phyloP scores from a whole-genome alignment of 257 asterid genomes.

The Knoxia roxburghii region DNA sequence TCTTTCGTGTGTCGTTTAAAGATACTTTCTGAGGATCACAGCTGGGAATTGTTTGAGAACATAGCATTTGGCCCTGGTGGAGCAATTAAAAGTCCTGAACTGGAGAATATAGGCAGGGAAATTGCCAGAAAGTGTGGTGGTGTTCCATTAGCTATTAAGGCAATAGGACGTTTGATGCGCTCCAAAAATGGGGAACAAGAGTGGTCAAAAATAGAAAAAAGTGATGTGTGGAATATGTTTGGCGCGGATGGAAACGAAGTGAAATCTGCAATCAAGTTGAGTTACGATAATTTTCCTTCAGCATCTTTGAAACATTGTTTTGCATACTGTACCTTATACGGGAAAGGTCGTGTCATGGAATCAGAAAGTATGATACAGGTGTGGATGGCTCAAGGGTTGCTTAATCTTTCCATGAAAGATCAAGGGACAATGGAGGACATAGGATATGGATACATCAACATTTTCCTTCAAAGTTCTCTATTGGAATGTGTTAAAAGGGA shows the following conservation, averaged over 20 bases:
- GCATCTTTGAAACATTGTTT: slow-evolving; percentile 25
- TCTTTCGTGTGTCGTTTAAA: neutral
- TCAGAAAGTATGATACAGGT: slow-evolving; percentile 24
- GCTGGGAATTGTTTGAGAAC: slow-evolving; percentile 8
- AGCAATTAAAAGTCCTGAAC: neutral
- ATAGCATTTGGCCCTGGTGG: neutral
- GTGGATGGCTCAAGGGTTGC: slow-evolving; percentile 27
- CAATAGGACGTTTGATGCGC: neutral
- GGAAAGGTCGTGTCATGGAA: slow-evolving; percentile 17
- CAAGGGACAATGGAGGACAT: neutral
- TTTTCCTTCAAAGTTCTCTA: slow-evolving; percentile 16
- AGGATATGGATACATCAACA: slow-evolving; percentile 1
- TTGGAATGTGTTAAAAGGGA: slow-evolving; percentile 15
- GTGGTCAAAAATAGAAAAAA: neutral
- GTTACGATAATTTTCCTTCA: slow-evolving; percentile 16
- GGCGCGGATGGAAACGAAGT: neutral
- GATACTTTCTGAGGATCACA: neutral
- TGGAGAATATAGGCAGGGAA: neutral
- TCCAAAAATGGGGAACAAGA: neutral
- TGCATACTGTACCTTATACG: slow-evolving; percentile 18
- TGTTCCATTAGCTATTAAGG: slow-evolving; percentile 8
- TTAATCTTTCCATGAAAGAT: neutral
- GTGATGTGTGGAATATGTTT: neutral
- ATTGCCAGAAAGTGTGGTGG: slow-evolving; percentile 5
- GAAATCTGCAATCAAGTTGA: slow-evolving; percentile 9